These are phyloP conservation scores for Blastobotrys illinoisensis DNA, from an alignment of 1,139 yeast species.

Conservation along the genomic window DNA sequence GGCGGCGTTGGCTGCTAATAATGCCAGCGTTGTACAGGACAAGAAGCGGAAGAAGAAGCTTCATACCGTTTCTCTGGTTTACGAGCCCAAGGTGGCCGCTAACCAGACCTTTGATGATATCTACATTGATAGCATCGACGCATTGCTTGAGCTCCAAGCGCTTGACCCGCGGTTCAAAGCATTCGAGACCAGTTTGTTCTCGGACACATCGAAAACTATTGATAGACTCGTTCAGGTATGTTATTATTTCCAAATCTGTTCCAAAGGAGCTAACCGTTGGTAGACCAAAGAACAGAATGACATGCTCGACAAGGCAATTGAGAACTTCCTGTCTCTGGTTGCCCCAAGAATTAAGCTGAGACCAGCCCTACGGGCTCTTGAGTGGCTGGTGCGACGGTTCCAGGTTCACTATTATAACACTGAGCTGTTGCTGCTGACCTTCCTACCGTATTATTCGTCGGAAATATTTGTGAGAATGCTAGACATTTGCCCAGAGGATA, in stretches of 20 bases:
- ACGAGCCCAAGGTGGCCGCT: conserved; percentile 82
- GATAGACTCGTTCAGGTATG: conserved; percentile 70
- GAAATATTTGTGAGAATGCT: conserved; percentile 71
- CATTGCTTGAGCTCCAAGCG: conserved; percentile 63
- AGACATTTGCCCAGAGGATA: conserved; percentile 54
- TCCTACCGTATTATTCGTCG: conserved; percentile 70
- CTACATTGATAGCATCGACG: conserved; percentile 66
- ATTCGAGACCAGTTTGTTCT: conserved; percentile 68
- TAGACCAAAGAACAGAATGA: conserved; percentile 63
- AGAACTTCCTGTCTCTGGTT: conserved; percentile 65
- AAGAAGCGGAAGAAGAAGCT: conserved; percentile 80
- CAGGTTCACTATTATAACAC: conserved; percentile 69
- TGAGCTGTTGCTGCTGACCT: conserved; percentile 62
- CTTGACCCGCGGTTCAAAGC: conserved; percentile 69
- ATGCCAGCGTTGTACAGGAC: conserved; percentile 74
- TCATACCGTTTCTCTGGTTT: conserved; percentile 83
- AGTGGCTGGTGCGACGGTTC: conserved; percentile 93
- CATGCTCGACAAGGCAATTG: conserved; percentile 68
- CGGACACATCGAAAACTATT: conserved; percentile 68
- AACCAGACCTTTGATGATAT: conserved; percentile 88
- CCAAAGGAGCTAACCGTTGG: neutral
- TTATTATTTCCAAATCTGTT: neutral
- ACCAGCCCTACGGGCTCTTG: conserved; percentile 78
- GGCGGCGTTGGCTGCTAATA: conserved; percentile 53
- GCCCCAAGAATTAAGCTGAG: conserved; percentile 70